Evolutionary conservation across 1,139 yeast genomes (phyloP).

Genomic region (Candida frijolesensis): DNA sequence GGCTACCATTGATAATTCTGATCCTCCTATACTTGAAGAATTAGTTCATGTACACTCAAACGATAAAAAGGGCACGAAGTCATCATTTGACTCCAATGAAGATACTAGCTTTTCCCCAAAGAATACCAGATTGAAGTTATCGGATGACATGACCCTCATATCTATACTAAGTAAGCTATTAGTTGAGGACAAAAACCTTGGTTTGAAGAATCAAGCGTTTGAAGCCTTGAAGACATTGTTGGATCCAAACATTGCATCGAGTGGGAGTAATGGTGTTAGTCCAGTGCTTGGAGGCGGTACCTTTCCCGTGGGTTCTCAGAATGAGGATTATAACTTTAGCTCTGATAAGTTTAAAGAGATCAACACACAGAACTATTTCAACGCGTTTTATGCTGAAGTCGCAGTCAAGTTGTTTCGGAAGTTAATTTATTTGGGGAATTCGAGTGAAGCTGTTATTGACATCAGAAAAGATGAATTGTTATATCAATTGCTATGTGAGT

Average conservation of each 20-base stretch:
- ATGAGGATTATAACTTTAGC: slow-evolving; percentile 5
- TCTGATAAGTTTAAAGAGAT: slow-evolving; percentile 35
- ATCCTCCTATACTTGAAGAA: slow-evolving; percentile 26
- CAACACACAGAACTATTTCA: slow-evolving; percentile 55
- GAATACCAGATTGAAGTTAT: slow-evolving; percentile 35
- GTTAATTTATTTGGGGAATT: slow-evolving; percentile 22
- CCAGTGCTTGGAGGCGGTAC: slow-evolving; percentile 4
- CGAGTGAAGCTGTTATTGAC: slow-evolving; percentile 11
- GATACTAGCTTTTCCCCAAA: slow-evolving; percentile 21
- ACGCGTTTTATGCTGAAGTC: slow-evolving; percentile 60
- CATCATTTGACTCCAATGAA: not conserved
- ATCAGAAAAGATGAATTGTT: slow-evolving; percentile 39
- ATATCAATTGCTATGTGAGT: slow-evolving; percentile 67
- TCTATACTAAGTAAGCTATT: slow-evolving; percentile 63
- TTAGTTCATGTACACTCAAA: slow-evolving; percentile 2
- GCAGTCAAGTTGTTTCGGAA: slow-evolving; percentile 62
- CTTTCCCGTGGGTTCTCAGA: not conserved
- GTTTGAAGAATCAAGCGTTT: slow-evolving; percentile 77
- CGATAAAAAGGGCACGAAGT: not conserved
- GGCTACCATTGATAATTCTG: slow-evolving; percentile 33
- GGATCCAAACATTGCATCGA: slow-evolving; percentile 53
- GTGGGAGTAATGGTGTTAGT: slow-evolving; percentile 7
- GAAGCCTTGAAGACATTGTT: slow-evolving; percentile 79
- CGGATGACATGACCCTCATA: slow-evolving; percentile 64
- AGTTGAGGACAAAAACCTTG: slow-evolving; percentile 65